Conservation (phyloP, 1,284 basidiomycete genomes). For the Ceratobasidium sp. region DNA sequence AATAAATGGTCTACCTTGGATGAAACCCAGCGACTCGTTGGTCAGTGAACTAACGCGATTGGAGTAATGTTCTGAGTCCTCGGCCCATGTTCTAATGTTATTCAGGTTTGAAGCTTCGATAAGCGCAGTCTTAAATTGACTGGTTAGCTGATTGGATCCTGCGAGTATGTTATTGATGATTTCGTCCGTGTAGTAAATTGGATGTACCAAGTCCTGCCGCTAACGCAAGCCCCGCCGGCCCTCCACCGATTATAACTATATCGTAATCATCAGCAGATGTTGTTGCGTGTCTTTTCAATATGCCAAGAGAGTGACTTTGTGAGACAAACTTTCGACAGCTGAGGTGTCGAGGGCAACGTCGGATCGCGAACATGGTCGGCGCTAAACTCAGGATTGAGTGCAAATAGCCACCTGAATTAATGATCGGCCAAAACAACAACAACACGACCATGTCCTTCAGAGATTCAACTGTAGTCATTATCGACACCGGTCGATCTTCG, state of each 20-base stretch:
- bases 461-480: slow-evolving; percentile 81
- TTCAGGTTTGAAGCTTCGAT: slow-evolving; percentile 83
- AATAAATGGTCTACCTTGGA: slow-evolving; percentile 66
- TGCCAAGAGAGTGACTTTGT: not conserved
- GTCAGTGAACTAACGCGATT: slow-evolving; percentile 93
- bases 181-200: not conserved
- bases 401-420: slow-evolving; percentile 8
- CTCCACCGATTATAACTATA: slow-evolving; percentile 93
- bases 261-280: slow-evolving; percentile 65
- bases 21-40: slow-evolving; percentile 79
- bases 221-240: slow-evolving; percentile 90
- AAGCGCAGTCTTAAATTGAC: slow-evolving; percentile 66
- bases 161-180: not conserved
- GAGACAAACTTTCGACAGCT: not conserved
- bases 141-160: slow-evolving; percentile 36
- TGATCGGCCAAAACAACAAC: slow-evolving; percentile 21
- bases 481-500: slow-evolving; percentile 78
- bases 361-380: slow-evolving; percentile 26
- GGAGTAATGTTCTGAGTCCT: slow-evolving; percentile 70
- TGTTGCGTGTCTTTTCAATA: not conserved
- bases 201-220: slow-evolving; percentile 84
- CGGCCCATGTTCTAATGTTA: slow-evolving; percentile 74
- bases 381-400: not conserved
- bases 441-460: slow-evolving; percentile 64
- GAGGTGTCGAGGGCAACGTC: not conserved